These are phyloP conservation scores for Backusella australiensis DNA, from an alignment of 192 early-diverging fungal species.

Conservation along the genomic window DNA sequence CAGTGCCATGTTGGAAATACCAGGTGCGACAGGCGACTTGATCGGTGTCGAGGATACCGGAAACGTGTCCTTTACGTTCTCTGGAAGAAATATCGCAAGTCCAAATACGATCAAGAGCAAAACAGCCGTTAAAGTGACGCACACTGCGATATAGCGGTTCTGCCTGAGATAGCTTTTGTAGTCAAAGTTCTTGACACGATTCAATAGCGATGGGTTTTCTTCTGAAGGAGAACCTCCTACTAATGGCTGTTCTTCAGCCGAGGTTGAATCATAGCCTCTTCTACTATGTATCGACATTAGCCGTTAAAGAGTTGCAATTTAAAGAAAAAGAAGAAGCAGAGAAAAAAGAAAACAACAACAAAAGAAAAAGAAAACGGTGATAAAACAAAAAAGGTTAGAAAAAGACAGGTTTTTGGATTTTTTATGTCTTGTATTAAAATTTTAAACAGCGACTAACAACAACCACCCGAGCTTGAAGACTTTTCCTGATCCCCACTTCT, in stretches of 20 bases:
- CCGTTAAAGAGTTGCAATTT: background rate
- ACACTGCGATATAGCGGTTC: background rate
- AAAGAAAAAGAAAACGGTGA: background rate
- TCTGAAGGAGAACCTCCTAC: background rate
- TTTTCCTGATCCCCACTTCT: conserved; percentile 3
- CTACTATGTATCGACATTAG: conserved; percentile 3
- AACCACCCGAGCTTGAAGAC: conserved; percentile 11
- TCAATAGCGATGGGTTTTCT: background rate
- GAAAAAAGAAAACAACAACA: background rate
- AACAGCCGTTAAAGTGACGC: background rate
- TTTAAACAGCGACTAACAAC: conserved; percentile 19
- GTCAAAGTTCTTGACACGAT: conserved; percentile 7
- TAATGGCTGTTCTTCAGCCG: background rate
- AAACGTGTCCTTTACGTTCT: background rate
- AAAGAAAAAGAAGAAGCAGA: background rate
- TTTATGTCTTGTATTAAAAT: conserved; percentile 1
- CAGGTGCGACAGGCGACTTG: background rate
- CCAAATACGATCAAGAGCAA: background rate
- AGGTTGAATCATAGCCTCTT: background rate
- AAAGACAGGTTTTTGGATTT: background rate
- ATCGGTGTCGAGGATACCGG: background rate
- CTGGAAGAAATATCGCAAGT: background rate
- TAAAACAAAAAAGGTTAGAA: background rate
- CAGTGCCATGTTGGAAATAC: background rate
- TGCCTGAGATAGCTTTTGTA: background rate